These are phyloP conservation scores for Citrus hindsii DNA, from an alignment of 345 rosid species.

Conservation along the genomic window DNA sequence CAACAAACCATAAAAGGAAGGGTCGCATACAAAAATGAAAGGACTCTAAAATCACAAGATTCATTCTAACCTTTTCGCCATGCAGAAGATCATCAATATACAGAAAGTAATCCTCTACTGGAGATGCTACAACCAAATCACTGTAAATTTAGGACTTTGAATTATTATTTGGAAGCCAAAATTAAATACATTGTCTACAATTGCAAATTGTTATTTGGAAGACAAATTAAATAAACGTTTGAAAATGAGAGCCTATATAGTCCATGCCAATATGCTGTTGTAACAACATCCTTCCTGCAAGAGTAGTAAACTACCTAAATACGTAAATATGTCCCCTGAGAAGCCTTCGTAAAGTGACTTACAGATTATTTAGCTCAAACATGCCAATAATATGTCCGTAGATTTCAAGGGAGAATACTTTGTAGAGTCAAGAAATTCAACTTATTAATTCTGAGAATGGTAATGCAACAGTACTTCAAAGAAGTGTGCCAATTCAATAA, in stretches of 20 bases:
- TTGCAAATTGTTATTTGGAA: constrained; percentile 13
- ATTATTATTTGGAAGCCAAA: constrained; percentile 8
- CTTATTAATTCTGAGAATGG: neutral
- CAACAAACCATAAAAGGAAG: constrained; percentile 1
- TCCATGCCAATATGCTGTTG: neutral
- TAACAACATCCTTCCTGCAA: neutral
- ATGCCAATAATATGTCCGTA: constrained; percentile 91
- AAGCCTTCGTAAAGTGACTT: constrained; percentile 29
- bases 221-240: constrained; percentile 7
- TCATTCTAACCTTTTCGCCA: constrained; percentile 54
- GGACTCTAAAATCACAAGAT: neutral
- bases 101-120: constrained; percentile 88
- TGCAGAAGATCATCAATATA: constrained; percentile 65
- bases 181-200: constrained; percentile 15
- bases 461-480: neutral
- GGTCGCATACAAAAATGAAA: neutral
- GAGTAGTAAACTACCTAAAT: neutral
- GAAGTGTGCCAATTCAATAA: neutral
- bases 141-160: constrained; percentile 43
- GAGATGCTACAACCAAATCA: constrained; percentile 92
- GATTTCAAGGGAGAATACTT: constrained; percentile 90
- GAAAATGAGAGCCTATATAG: neutral
- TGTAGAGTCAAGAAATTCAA: constrained; percentile 49
- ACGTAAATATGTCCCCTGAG: neutral
- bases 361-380: constrained; percentile 97